Evolutionary conservation across 2,329 filamentous ascomycete species (phyloP), one percentile per base, ranked within the genome.

Genomic region (Neocatenulostroma microsporum): DNA sequence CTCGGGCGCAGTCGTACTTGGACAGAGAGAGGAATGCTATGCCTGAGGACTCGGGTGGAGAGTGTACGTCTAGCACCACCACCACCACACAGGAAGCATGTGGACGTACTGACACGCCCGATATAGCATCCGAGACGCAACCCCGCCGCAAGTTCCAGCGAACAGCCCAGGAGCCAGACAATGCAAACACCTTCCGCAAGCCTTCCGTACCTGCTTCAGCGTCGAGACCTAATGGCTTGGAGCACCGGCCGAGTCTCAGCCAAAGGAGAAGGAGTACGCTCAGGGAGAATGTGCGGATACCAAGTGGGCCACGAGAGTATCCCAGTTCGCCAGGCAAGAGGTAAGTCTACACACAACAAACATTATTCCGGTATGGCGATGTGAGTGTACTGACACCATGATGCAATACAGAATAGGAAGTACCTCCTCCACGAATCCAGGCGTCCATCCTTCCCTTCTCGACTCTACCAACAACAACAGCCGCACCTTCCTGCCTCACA

Each of bases 101-200:
- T 13, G 14, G n/a, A n/a, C n/a, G n/a, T n/a, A n/a, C 23, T 26
- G 21, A 34, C 32, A 13, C 5, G 5, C 5, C 14, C 13, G 20
- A 25, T 8, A 17, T 11, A 25, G 32, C 18, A 9, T 11, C 8
- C 21, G 32, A 34, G 18, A 9, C 21, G 4, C 10, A 13, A 13
- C 56, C 63, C 39, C 62, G 60, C 25, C 62, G 64, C 56, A 66
- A 64, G 51, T 64, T 66, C 52, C 60, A 66, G 47, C 62, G 63
- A n/a, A n/a, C 34, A 5, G 54, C 51, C 48, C 56, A 62, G 33
- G 44, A 44, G 30, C 21, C 40, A 21, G 52, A 57, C 42, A 57
- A 60, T 47, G 56, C 40, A n/a, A n/a, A n/a, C n/a, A n/a, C n/a
- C n/a, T 62, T 68, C 47, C 64, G 66, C 41, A 68, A 68, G 49